phyloP scores from a whole-genome alignment of 441 rosid genomes.

The Gossypium schwendimanii region DNA sequence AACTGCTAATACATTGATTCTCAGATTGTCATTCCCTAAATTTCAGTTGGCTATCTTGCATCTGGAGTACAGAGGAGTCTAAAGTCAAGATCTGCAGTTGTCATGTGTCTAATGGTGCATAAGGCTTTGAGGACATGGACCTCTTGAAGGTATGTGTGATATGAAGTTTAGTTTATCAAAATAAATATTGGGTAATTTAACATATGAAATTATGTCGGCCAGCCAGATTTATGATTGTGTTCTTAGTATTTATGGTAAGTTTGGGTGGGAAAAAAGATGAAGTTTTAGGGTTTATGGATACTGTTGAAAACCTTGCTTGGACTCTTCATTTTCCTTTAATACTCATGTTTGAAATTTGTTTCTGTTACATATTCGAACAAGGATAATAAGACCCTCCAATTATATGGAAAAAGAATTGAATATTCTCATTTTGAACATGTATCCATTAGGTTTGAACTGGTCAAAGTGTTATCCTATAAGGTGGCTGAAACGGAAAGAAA shows the following conservation, averaged over 20 bases:
- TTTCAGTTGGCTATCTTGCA: constrained; percentile 28
- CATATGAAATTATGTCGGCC: background rate
- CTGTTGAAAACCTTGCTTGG: too few species aligned
- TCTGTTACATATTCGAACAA: too few species aligned
- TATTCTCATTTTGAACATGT: background rate
- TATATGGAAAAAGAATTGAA: too few species aligned
- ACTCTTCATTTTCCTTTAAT: too few species aligned
- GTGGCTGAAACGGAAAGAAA: background rate
- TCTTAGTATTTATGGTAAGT: too few species aligned
- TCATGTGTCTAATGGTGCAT: constrained; percentile 5
- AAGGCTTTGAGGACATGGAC: background rate
- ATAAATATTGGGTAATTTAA: background rate
- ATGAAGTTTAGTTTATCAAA: background rate
- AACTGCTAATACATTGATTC: background rate
- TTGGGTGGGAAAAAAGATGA: too few species aligned
- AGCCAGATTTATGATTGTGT: background rate
- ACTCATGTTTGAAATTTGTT: too few species aligned
- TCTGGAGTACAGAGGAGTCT: constrained; percentile 22
- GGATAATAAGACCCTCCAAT: too few species aligned
- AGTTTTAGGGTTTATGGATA: too few species aligned
- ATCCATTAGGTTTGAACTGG: background rate
- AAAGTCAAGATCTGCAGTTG: constrained; percentile 35
- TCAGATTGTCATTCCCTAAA: background rate
- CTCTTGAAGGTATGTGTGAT: background rate
- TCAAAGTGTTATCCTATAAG: background rate